Evolutionary conservation across 2,329 filamentous ascomycete species (phyloP).

Genomic region (Monosporascus cannonballus): DNA sequence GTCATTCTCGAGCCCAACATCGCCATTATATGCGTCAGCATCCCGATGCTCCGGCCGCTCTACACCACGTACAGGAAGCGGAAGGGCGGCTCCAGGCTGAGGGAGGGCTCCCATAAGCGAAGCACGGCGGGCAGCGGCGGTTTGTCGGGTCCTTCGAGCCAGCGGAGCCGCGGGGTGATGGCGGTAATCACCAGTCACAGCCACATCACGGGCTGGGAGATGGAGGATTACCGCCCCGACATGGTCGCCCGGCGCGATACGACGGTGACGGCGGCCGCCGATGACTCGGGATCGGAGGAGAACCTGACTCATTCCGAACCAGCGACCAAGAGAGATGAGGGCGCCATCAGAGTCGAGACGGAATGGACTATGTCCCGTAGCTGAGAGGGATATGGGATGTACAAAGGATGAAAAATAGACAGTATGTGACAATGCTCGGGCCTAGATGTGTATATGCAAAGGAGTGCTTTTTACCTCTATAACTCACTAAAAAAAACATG

Average conservation of each 20-base stretch:
- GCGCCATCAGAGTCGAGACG: slow-evolving; percentile 1
- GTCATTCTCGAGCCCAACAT: neutral
- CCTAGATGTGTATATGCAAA: no score
- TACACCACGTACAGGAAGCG: neutral
- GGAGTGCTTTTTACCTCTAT: no score
- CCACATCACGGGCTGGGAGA: neutral
- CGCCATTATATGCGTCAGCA: neutral
- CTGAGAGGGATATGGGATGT: neutral
- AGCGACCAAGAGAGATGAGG: neutral
- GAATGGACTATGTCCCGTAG: neutral
- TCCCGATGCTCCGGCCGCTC: neutral
- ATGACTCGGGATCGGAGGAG: neutral
- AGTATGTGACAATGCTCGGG: no score
- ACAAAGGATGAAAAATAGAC: no score
- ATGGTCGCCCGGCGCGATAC: neutral
- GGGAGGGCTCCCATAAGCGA: neutral
- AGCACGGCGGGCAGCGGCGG: neutral
- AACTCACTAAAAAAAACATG: no score
- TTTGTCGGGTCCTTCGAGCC: neutral
- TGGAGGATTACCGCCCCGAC: neutral
- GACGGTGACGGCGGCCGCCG: neutral
- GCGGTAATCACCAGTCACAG: neutral
- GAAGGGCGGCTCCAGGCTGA: neutral
- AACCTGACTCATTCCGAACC: neutral
- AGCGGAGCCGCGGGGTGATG: neutral